Conservation (phyloP, 768 basidiomycete species). For the Nidularia pulvinata region DNA sequence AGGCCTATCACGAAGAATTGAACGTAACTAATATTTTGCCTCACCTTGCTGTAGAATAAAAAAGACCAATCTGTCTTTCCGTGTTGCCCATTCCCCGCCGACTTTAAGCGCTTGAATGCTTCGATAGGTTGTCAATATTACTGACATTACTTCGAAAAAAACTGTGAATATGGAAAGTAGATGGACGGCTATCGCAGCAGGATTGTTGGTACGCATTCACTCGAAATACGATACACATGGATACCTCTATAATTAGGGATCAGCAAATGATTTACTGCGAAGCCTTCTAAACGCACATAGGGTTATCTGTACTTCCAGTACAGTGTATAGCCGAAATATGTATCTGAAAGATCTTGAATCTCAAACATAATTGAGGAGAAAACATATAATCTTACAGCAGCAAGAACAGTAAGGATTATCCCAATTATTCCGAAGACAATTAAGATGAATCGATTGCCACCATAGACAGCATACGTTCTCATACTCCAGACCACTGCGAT, state of each 20-base stretch:
- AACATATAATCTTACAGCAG: background rate
- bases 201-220: background rate
- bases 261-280: background rate
- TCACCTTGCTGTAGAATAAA: background rate
- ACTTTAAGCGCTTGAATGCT: background rate
- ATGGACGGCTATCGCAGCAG: background rate
- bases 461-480: constrained; percentile 16
- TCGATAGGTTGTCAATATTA: background rate
- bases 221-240: background rate
- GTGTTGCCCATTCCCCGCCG: background rate
- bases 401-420: background rate
- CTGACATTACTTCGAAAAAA: background rate
- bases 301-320: background rate
- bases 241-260: background rate
- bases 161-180: constrained; percentile 1
- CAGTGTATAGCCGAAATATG: constrained; percentile 10
- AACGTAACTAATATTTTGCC: background rate
- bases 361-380: background rate
- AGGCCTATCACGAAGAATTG: background rate
- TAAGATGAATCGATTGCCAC: constrained; percentile 7
- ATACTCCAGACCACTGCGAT: constrained; percentile 13
- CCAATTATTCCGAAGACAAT: constrained; percentile 8
- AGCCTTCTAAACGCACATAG: background rate
- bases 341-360: constrained; percentile 2
- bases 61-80: background rate